Evolutionary conservation across 106 monocot species (phyloP), one percentile per base, ranked within the genome.

Genomic region (Acanthochlamys bracteata): DNA sequence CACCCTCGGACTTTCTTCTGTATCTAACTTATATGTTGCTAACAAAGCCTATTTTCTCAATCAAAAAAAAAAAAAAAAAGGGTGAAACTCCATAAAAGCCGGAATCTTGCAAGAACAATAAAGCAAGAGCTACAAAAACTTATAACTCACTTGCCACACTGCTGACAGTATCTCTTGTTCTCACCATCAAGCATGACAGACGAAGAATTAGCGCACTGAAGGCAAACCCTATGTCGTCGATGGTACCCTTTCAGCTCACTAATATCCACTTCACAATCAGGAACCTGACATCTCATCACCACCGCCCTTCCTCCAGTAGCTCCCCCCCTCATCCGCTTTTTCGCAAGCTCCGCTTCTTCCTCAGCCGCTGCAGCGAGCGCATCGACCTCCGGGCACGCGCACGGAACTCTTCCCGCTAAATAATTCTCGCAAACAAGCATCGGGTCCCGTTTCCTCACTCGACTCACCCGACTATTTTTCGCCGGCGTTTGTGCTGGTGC

Each of bases 201-300:
- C 0, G 73, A 12, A 8, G 94, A 86, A 65, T 70, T 78, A 10
- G 94, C 94, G 24, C 94, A 94, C 40, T 66, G 61, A 54, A 94
- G 72, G 25, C 94, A 94, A 11, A 94, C 82, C 39, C 86, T 58
- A 23, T 94, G 94, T 16, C 94, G 71, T 27, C 75, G 71, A 33
- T 94, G 89, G 60, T 94, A 94, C 20, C 94, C 94, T 66, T 94
- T 94, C 15, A 94, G 79, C 78, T 94, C 89, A 47, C 79, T 73
- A 12, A 94, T 94, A 57, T 94, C 94, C 10, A 43, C 90, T 79
- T 82, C 89, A 49, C 94, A 94, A 55, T 79, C 84, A 13, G 73
- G 75, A 39, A 94, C 94, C 76, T 96, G 95, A 65, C 95, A 96
- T 73, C 79, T 63, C 41, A 71, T 54, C 20, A n/a, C 61, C 16